Percentiles rank a stretch among this genome's conserved stretches.
phyloP scores from a whole-genome alignment of 345 rosid species.

The Eutrema japonicum region DNA sequence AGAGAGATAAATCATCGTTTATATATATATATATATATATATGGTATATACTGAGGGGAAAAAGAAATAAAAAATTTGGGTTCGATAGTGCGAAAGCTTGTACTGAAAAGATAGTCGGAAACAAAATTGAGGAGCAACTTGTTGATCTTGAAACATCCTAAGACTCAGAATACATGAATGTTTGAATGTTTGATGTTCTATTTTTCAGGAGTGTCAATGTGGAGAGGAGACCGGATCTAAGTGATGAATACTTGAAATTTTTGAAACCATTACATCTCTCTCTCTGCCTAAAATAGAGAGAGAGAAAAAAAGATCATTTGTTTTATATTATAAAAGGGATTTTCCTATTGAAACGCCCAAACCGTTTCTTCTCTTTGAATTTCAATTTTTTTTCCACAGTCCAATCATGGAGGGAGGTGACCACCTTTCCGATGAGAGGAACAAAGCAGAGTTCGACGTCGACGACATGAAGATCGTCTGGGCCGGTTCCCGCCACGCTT shows the following conservation, averaged over 20 bases:
- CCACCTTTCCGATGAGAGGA: conserved; percentile 68
- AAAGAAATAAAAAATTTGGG: too few species aligned
- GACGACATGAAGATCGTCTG: conserved; percentile 84
- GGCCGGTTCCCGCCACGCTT: conserved; percentile 81
- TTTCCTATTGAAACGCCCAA: too few species aligned
- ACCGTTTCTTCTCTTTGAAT: neutral
- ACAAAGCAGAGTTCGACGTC: conserved; percentile 74
- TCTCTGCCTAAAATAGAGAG: neutral
- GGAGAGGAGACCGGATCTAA: neutral
- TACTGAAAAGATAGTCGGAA: too few species aligned
- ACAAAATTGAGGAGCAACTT: too few species aligned
- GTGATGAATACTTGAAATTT: neutral
- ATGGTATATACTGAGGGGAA: too few species aligned
- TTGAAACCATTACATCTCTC: neutral
- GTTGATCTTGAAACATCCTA: too few species aligned
- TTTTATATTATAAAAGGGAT: too few species aligned
- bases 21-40: too few species aligned
- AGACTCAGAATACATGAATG: too few species aligned
- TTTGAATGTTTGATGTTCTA: neutral
- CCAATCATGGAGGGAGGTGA: conserved; percentile 52
- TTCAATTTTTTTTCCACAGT: neutral
- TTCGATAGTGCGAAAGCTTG: too few species aligned
- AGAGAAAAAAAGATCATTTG: too few species aligned
- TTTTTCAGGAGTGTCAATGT: neutral
- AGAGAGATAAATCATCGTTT: too few species aligned